These are phyloP conservation scores for Acanthamoeba culbertsoni DNA, from an alignment of 208 protist species.

Conservation along the genomic window DNA sequence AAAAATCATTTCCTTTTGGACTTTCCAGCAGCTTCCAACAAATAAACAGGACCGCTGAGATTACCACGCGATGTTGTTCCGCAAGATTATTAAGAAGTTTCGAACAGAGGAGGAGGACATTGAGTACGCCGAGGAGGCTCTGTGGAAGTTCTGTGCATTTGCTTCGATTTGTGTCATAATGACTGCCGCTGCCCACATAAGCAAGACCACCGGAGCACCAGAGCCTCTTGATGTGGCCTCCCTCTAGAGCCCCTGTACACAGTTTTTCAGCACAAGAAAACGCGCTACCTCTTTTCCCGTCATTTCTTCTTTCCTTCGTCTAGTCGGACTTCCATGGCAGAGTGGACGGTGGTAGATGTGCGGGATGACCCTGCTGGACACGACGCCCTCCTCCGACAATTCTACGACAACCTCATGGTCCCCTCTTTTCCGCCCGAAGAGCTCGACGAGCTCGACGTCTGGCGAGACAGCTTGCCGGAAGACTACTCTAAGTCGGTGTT, in stretches of 20 bases:
- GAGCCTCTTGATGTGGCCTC: neutral
- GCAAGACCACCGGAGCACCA: neutral
- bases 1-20: neutral
- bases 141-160: slow-evolving; percentile 55
- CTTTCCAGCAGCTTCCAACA: neutral
- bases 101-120: slow-evolving; percentile 58
- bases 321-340: no score
- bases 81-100: slow-evolving; percentile 55
- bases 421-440: slow-evolving; percentile 1
- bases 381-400: neutral
- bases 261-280: no score
- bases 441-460: slow-evolving; percentile 5
- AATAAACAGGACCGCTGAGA: neutral
- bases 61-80: neutral
- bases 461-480: neutral
- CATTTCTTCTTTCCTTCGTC: no score
- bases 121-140: slow-evolving; percentile 14
- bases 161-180: slow-evolving; percentile 56
- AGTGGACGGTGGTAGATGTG: neutral
- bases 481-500: neutral
- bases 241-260: neutral
- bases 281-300: no score
- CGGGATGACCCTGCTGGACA: neutral
- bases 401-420: neutral
- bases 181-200: neutral